A percentile compares a stretch with the other conserved stretches of the same genome.
phyloP scores from a whole-genome alignment of 2,329 filamentous ascomycete species.

The Massarina eburnea region DNA sequence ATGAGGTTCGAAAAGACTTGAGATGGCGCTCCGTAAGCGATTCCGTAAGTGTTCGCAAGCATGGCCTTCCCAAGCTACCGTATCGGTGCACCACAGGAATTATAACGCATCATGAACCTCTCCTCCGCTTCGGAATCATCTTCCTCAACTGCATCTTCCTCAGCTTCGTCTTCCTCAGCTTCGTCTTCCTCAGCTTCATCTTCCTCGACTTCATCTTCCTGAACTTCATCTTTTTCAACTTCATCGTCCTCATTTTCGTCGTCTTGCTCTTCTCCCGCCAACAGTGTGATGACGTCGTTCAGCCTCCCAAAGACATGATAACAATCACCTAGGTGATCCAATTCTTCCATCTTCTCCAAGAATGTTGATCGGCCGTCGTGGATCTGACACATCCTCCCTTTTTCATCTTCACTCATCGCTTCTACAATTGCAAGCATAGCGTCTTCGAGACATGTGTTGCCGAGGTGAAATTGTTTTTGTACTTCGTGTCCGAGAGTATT shows the following conservation, averaged over 20 bases:
- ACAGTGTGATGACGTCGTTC: background rate
- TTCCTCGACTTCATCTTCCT: constrained; percentile 1
- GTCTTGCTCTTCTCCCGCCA: background rate
- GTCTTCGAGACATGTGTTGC: background rate
- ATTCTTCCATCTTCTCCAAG: constrained; percentile 5
- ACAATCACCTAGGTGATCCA: background rate
- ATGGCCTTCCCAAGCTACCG: too few species aligned
- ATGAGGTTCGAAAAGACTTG: too few species aligned
- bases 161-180: too few species aligned
- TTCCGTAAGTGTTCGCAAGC: too few species aligned
- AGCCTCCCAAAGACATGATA: background rate
- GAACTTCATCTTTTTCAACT: background rate
- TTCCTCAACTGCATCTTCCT: too few species aligned
- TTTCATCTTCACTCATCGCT: background rate
- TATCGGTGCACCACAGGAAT: too few species aligned
- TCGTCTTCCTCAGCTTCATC: background rate
- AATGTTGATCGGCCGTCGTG: constrained; percentile 5
- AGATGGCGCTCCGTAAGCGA: too few species aligned
- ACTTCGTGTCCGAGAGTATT: constrained; percentile 4
- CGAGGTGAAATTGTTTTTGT: background rate
- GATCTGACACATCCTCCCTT: constrained; percentile 1
- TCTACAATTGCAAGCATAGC: background rate
- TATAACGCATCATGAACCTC: too few species aligned
- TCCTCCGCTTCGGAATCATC: too few species aligned
- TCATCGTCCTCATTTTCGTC: background rate